Evolutionary conservation across 768 basidiomycete species (phyloP).

Genomic region (Tulasnella sp.): DNA sequence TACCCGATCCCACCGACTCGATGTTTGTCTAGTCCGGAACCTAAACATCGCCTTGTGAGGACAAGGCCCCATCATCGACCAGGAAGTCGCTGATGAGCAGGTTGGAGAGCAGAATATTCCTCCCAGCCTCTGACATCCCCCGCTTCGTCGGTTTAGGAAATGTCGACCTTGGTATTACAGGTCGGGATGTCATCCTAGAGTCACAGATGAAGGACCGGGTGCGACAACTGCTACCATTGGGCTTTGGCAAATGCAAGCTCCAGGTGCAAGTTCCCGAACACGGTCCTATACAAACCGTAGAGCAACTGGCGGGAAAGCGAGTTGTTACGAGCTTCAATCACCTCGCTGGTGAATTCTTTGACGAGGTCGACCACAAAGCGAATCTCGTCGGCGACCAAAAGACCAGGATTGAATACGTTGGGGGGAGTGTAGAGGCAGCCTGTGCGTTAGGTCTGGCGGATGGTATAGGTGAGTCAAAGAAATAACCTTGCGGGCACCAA

Average conservation of each 20-base stretch:
- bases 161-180: conserved; percentile 93
- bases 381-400: conserved; percentile 38
- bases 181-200: conserved; percentile 94
- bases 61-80: neutral
- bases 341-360: conserved; percentile 71
- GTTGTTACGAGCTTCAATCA: conserved; percentile 93
- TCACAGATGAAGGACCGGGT: conserved; percentile 67
- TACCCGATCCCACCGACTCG: conserved; percentile 70
- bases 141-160: conserved; percentile 97
- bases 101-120: conserved; percentile 58
- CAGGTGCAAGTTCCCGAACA: conserved; percentile 77
- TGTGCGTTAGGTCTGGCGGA: conserved; percentile 94
- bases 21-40: conserved; percentile 88
- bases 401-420: conserved; percentile 89
- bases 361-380: conserved; percentile 42
- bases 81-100: conserved; percentile 1
- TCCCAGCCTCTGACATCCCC: conserved; percentile 93
- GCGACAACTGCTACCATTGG: conserved; percentile 67
- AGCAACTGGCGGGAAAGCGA: conserved; percentile 79
- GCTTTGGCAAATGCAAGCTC: conserved; percentile 78
- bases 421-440: conserved; percentile 96
- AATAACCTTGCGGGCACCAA: neutral
- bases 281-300: conserved; percentile 51
- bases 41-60: conserved; percentile 86
- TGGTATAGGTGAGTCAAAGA: conserved; percentile 69